Evolutionary conservation across 805 yeast genomes (phyloP), one percentile per base, ranked within the genome.

Genomic region (Ogataea methylovora): DNA sequence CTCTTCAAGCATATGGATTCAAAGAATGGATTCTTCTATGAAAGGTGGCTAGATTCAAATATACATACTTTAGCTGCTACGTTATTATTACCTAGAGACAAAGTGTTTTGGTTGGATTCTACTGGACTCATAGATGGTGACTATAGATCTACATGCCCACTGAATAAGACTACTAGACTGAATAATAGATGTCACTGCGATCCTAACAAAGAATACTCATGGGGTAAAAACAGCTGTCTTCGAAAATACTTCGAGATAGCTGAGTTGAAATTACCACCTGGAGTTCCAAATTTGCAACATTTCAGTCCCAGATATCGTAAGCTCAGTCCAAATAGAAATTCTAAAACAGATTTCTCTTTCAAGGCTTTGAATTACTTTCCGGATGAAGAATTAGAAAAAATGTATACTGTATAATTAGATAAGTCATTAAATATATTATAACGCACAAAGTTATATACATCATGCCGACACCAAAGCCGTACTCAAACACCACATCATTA

Each of bases 1-100:
- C 68, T 61, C 41, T 73, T 75, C 44, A 52, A 69, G 13, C 56
- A 46, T 47, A 42, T 74, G 33, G 79, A 73, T 47, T 39, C 51
- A 22, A 44, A 66, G 0, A 69, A 74, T 12, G 82, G 81, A 2
- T 66, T 73, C 38, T 73, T 71, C 47, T 71, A 71, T 42, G 80
- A 76, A 44, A 51, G 81, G 34, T 73, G 80, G 79, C 74, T 77
- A 4, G 79, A 71, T 42, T 67, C 69, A n/a, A 67, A 68, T 9
- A 43, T 69, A 17, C 69, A 64, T 41, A 49, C 73, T 1, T 42
- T 66, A 29, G 67, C 60, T 4, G 46, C 60, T 4, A 42, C 61
- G 10, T 41, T 61, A n/a, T 51, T 58, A 30, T 36, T 73, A 39
- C 63, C 73, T 18, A 65, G 55, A 40, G 62, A 62, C 27, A 60